Conservation (phyloP, 2,329 filamentous ascomycete species). For the Diaporthe citriasiana region DNA sequence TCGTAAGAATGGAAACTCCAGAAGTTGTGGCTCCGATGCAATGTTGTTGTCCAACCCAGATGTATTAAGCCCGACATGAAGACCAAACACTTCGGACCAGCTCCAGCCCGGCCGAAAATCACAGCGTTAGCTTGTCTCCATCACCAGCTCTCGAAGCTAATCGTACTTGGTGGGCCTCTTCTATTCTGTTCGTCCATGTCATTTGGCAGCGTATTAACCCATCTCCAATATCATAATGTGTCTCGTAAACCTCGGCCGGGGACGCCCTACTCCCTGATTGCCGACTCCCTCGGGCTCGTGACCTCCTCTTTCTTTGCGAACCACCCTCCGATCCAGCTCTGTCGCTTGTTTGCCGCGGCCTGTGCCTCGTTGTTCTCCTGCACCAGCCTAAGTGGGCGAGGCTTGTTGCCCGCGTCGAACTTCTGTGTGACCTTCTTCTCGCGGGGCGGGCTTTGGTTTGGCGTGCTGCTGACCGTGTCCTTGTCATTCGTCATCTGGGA, state of each 20-base stretch:
- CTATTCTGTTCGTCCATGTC: slow-evolving; percentile 37
- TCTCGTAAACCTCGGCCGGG: slow-evolving; percentile 15
- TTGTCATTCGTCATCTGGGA: slow-evolving; percentile 55
- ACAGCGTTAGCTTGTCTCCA: slow-evolving; percentile 10
- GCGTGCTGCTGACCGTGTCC: slow-evolving; percentile 63
- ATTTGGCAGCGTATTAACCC: slow-evolving; percentile 41
- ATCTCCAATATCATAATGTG: slow-evolving; percentile 35
- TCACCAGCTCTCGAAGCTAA: slow-evolving; percentile 22
- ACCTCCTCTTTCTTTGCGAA: slow-evolving; percentile 41
- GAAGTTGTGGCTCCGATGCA: slow-evolving; percentile 1
- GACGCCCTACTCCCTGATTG: slow-evolving; percentile 39
- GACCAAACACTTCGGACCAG: slow-evolving; percentile 31
- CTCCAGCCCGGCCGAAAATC: slow-evolving; percentile 29
- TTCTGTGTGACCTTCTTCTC: slow-evolving; percentile 70
- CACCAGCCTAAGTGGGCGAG: slow-evolving; percentile 87
- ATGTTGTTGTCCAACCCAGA: slow-evolving; percentile 28
- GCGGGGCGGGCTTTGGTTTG: slow-evolving; percentile 67
- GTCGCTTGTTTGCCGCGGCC: slow-evolving; percentile 67
- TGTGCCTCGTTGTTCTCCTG: slow-evolving; percentile 76
- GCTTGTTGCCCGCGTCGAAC: slow-evolving; percentile 75
- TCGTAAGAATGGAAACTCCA: slow-evolving; percentile 6
- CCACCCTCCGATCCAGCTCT: slow-evolving; percentile 71
- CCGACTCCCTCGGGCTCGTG: slow-evolving; percentile 35
- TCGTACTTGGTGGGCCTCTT: slow-evolving; percentile 34
- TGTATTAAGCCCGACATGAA: slow-evolving; percentile 31